phyloP scores from a whole-genome alignment of 768 basidiomycete species.

The Xanthoconium purpureum region DNA sequence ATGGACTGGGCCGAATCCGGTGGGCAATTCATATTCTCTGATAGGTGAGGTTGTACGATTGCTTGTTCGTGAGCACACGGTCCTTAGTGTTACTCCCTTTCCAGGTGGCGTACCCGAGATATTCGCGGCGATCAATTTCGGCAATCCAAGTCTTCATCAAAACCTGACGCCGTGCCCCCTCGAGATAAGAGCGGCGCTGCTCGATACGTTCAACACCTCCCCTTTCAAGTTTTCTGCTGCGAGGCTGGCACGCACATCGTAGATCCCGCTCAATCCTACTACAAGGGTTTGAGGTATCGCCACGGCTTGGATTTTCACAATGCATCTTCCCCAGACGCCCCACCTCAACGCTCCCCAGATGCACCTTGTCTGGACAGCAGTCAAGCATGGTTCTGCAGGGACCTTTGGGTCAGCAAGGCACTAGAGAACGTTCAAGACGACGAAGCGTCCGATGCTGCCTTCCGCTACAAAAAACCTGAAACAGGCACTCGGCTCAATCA shows the following conservation, averaged over 20 bases:
- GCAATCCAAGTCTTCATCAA: conserved; percentile 91
- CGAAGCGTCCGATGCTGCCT: conserved; percentile 24
- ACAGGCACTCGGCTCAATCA: conserved; percentile 30
- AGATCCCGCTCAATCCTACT: conserved; percentile 94
- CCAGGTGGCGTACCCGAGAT: conserved; percentile 94
- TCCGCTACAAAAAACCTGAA: conserved; percentile 8
- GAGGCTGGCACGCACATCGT: conserved; percentile 97
- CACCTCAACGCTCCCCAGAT: conserved; percentile 62
- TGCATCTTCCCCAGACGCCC: conserved; percentile 56
- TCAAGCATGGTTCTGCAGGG: conserved; percentile 98
- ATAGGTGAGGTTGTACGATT: conserved; percentile 56
- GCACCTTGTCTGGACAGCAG: conserved; percentile 91
- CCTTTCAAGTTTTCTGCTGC: conserved; percentile 99
- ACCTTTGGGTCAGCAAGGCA: conserved; percentile 92
- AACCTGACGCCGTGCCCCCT: conserved; percentile 87
- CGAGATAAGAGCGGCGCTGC: conserved; percentile 78
- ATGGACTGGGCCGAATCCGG: conserved; percentile 99
- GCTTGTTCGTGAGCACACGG: too few relatives aligned
- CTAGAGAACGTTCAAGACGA: conserved; percentile 67
- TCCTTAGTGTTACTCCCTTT: neutral
- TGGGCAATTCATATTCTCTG: conserved; percentile 97
- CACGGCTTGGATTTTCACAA: conserved; percentile 82
- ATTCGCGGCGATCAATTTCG: conserved; percentile 98
- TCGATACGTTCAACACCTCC: conserved; percentile 88
- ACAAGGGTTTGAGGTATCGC: conserved; percentile 83